Conservation (phyloP, 176 grass and related monocot genomes). For the Triticum urartu region DNA sequence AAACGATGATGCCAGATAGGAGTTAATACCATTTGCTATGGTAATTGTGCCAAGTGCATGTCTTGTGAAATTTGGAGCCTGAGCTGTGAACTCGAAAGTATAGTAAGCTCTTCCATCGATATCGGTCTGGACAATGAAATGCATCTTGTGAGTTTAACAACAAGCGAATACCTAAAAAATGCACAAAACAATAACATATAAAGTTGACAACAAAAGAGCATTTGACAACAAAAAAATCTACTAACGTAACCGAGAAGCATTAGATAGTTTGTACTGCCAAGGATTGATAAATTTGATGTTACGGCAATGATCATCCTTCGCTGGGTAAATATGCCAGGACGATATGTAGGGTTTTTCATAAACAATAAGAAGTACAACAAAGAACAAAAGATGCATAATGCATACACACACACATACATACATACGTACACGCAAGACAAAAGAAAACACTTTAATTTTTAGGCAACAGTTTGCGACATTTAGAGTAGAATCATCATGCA, state of each 20-base stretch:
- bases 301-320: neutral
- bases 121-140: constrained; percentile 49
- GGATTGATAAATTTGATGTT: neutral
- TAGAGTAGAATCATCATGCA: neutral
- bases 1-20: neutral
- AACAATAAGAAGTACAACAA: neutral
- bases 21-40: constrained; percentile 75
- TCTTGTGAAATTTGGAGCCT: constrained; percentile 87
- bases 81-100: constrained; percentile 87
- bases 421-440: too few relatives aligned
- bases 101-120: constrained; percentile 89
- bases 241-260: neutral
- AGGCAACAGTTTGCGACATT: too few relatives aligned
- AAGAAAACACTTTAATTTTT: too few relatives aligned
- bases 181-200: neutral
- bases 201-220: neutral
- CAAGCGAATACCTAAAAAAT: neutral
- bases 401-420: neutral
- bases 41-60: constrained; percentile 83
- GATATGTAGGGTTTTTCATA: neutral
- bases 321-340: neutral
- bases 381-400: neutral
- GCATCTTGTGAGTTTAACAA: neutral
- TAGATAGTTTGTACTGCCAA: neutral
- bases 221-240: neutral